Evolutionary conservation across 163 green algal genomes (phyloP).

Genomic region (Scenedesmus sp.): DNA sequence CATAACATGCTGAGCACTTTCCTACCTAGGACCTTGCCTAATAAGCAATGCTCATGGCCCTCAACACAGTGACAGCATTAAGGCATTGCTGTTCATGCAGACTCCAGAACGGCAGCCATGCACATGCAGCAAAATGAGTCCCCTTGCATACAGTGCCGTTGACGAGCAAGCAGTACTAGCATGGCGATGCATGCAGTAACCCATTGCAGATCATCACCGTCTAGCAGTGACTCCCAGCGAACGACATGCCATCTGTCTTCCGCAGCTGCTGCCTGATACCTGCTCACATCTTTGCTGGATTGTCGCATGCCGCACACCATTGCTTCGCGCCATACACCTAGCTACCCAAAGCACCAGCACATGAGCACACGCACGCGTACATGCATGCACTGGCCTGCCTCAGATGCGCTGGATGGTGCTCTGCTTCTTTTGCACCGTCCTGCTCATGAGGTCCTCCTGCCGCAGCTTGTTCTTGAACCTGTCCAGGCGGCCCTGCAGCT

Average conservation of each 20-base stretch:
- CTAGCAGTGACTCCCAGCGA: too few species aligned
- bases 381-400: neutral
- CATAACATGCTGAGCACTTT: neutral
- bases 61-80: neutral
- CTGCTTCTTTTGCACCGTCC: conserved; percentile 54
- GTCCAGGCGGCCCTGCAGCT: conserved; percentile 75
- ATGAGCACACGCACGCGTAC: neutral
- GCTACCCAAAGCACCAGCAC: neutral
- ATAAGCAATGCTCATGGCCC: neutral
- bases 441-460: conserved; percentile 77
- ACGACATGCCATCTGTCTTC: neutral
- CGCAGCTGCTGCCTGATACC: neutral
- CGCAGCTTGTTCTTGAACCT: conserved; percentile 79
- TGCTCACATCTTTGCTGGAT: neutral
- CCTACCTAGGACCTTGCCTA: neutral
- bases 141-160: neutral
- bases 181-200: neutral
- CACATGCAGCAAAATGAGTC: neutral
- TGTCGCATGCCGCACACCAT: too few species aligned
- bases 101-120: neutral
- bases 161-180: neutral
- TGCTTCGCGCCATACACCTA: neutral
- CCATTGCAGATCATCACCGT: neutral
- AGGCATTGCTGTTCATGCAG: neutral
- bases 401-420: conserved; percentile 15